phyloP scores from a whole-genome alignment of 139 green algal species.

The Chlamydomonas incerta region DNA sequence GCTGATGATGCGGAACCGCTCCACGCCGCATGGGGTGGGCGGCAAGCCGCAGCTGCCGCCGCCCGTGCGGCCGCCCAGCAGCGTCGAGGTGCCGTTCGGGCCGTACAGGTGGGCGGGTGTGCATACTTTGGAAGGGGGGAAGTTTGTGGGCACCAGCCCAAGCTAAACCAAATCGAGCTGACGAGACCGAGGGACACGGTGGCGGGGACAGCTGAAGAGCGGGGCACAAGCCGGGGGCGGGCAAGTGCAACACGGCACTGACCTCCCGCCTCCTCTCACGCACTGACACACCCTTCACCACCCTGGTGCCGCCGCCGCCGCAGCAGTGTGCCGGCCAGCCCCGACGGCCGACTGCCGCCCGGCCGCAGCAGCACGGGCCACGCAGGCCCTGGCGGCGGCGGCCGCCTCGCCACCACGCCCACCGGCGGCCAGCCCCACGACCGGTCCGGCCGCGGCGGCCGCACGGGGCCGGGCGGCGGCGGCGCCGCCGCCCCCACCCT shows the following conservation, averaged over 20 bases:
- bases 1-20: slow-evolving; percentile 12
- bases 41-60: no score
- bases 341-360: background rate
- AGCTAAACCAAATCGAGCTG: no score
- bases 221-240: no score
- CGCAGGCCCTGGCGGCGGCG: background rate
- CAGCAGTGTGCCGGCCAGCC: background rate
- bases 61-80: background rate
- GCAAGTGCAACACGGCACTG: no score
- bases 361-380: background rate
- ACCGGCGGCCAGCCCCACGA: background rate
- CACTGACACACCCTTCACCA: no score
- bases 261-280: no score
- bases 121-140: background rate
- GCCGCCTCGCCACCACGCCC: background rate
- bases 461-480: no score
- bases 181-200: no score
- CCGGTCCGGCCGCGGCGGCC: background rate
- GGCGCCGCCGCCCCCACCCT: background rate
- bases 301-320: no score
- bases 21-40: background rate
- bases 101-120: background rate
- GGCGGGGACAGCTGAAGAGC: no score
- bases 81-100: background rate
- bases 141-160: background rate